These are phyloP conservation scores for Boletus mariae DNA, from an alignment of 1,284 basidiomycete species.

Conservation along the genomic window DNA sequence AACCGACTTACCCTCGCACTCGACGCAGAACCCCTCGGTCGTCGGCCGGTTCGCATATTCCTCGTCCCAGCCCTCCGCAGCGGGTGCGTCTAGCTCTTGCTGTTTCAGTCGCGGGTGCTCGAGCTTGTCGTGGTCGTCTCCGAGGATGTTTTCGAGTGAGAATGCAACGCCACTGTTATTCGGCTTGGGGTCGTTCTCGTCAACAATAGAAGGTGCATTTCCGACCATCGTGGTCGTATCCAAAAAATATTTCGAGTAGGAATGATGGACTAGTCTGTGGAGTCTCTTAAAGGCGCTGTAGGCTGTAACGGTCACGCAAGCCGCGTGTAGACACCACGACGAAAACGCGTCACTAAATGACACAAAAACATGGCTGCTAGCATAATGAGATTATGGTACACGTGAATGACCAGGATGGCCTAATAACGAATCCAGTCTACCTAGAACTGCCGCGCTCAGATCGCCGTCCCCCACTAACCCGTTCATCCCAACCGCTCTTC, in stretches of 20 bases:
- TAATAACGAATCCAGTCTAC: neutral
- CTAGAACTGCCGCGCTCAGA: neutral
- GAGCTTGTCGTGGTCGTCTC: constrained; percentile 54
- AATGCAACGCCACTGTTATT: constrained; percentile 33
- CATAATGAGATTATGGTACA: constrained; percentile 14
- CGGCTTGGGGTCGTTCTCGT: constrained; percentile 8
- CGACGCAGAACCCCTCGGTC: constrained; percentile 68
- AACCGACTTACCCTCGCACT: constrained; percentile 66
- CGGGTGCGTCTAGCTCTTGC: constrained; percentile 17
- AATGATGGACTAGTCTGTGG: constrained; percentile 3
- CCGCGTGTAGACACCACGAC: constrained; percentile 20
- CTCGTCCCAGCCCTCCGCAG: constrained; percentile 60
- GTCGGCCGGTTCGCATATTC: constrained; percentile 46
- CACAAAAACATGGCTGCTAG: constrained; percentile 5
- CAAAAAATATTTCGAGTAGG: neutral
- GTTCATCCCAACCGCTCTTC: constrained; percentile 42
- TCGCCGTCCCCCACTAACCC: neutral
- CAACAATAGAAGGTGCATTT: constrained; percentile 16
- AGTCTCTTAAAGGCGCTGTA: constrained; percentile 3
- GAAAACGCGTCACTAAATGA: neutral
- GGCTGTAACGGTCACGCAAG: constrained; percentile 18
- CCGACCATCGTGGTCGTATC: constrained; percentile 21
- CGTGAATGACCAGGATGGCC: neutral
- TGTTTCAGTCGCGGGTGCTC: constrained; percentile 48
- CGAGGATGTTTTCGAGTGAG: constrained; percentile 65